Evolutionary conservation across 495 filamentous ascomycete species (phyloP).

Genomic region (Pseudomonodictys pantanalensis): DNA sequence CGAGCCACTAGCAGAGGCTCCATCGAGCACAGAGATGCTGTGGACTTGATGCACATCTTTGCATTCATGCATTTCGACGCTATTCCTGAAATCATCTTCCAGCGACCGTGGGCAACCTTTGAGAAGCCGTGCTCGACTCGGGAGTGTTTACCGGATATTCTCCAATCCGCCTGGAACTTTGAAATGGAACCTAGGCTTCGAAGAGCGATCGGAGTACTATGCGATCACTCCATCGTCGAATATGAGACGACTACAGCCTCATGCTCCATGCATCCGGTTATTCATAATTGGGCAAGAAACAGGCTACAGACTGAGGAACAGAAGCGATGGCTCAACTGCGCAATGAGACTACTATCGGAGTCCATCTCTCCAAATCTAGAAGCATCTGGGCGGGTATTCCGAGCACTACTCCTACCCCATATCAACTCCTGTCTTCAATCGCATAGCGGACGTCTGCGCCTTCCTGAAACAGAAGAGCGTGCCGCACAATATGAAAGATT

Average conservation of each 20-base stretch:
- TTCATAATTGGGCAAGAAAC: constrained; percentile 44
- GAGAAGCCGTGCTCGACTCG: background rate
- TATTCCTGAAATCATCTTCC: constrained; percentile 18
- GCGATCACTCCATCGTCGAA: constrained; percentile 33
- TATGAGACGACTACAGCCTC: constrained; percentile 19
- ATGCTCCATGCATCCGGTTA: constrained; percentile 46
- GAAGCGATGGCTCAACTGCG: constrained; percentile 7
- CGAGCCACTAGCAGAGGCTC: constrained; percentile 2
- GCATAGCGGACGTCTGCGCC: background rate
- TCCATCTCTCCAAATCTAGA: constrained; percentile 27
- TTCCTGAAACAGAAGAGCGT: background rate
- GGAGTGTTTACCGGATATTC: background rate
- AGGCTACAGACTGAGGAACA: constrained; percentile 36
- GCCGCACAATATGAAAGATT: constrained; percentile 6
- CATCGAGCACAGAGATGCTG: constrained; percentile 28
- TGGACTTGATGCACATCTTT: constrained; percentile 36
- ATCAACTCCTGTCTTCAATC: constrained; percentile 8
- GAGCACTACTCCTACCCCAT: constrained; percentile 29
- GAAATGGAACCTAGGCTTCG: constrained; percentile 25
- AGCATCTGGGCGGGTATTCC: constrained; percentile 44
- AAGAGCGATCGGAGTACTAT: constrained; percentile 30
- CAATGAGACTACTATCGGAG: constrained; percentile 27
- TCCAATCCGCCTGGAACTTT: constrained; percentile 14
- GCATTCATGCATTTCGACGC: constrained; percentile 43
- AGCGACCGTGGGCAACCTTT: constrained; percentile 6